Evolutionary conservation across 192 early-diverging fungal species (phyloP), one percentile per base, ranked within the genome.

Genomic region (Mortierella hygrophila): DNA sequence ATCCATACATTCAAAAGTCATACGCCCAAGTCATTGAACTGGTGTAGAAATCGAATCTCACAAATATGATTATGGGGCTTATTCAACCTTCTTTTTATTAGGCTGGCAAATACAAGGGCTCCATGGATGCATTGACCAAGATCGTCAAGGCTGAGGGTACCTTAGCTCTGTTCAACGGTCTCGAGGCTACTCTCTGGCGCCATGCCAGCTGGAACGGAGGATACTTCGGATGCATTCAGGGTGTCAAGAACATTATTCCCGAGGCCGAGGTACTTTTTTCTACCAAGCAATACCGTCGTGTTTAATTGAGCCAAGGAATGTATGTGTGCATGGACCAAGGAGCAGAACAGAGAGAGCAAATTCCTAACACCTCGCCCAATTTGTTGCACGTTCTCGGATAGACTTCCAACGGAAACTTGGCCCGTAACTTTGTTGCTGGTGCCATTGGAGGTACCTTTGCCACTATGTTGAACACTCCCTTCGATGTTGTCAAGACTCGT

Each of bases 141-240:
- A 97, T 98, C 80, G 93, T 96, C 76, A 90, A 90, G 68, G 82
- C 92, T 35, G 97, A 99, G 85, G 97, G 94, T 69, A 88, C 93
- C 23, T 79, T 94, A 75, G 98, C 96, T 18, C 93, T 99, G 88
- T 96, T 91, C 89, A 97, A 95, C 41, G 98, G 98, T 18, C 88
- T 98, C 60, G 98, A 99, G 88, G 95, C 97, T 38, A 99, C 98
- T 10, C 87, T 98, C 54, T 97, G 96, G 95, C 93, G 98, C 68
- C 98, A 99, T 82, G 97, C 95, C 49, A 85, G 94, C 74, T 99
- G 98, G 98, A 99, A 99, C 89, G 97, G 97, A 85, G 98, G 97
- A 71, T 98, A 97, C 93, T 98, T 98, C 93, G 96, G 96, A 72
- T 93, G 91, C 76, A 95, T 96, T 83, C 92, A 91, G 75, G 90